Base-by-base conservation (phyloP, 225 moss, liverwort and hornwort genomes). In the Sphagnum contortum region DNA sequence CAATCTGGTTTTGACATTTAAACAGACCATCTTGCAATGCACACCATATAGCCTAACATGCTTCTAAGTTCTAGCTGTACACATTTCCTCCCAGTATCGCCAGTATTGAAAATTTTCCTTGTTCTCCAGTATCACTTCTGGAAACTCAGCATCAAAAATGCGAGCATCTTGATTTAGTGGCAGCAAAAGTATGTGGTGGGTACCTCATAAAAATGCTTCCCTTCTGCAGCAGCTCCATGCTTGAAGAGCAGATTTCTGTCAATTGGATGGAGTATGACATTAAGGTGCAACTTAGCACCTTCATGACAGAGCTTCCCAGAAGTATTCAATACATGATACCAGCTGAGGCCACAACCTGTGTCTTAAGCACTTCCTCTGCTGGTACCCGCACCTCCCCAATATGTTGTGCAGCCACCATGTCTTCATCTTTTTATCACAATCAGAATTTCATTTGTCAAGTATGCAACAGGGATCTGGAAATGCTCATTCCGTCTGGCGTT, bases 11-110 rank as follows among this genome's bases (percentile, higher is more conserved):
- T 88, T 79, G 3, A 77, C 80, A 48, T 1, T 29, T 76, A 78
- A 3, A 95, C 85, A 9, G 91, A 88, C 94, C 94, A 95, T 60
- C 94, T 91, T 9, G 89, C 86, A 60, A 94, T 89, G 50, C 91
- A 94, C 2, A 94, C 82, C 67, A 94, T 11, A 71, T 29, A 29
- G 29, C 29, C 29, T 94, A 91, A 48, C 88, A 87, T 51, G 94
- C 91, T 70, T 91, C 86, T 76, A 94, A 67, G 58, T 89, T 29
- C 29, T 88, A 45, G 89, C 79, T 48, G 70, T 71, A 61, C 94
- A 94, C 44, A 94, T 81, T 55, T 95, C 94, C 58, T 95, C 89
- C 89, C 89, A 95, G 63, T 89, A 88, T 75, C 74, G 88, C 6
- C 82, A 72, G 54, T 89, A 89, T 0, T 86, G 80, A 59, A 74